Conservation (phyloP, 1,139 yeast species). For the Kurtzmaniella quercitrusa region DNA sequence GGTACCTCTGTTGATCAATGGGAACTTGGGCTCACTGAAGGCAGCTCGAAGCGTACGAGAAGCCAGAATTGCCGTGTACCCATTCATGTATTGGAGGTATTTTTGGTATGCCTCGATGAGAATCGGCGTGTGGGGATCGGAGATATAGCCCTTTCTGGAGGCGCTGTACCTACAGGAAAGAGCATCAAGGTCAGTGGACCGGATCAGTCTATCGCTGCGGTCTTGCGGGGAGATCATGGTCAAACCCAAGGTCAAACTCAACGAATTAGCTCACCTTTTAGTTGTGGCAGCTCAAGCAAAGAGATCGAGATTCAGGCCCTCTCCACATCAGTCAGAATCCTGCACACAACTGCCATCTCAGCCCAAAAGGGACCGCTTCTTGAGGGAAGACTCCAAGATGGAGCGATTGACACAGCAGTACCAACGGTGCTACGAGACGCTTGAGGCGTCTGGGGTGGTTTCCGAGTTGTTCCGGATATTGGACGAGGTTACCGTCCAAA, state of each 20-base stretch:
- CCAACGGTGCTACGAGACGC: slow-evolving; percentile 6
- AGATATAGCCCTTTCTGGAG: slow-evolving; percentile 47
- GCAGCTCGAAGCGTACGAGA: slow-evolving; percentile 37
- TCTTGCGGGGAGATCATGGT: slow-evolving; percentile 33
- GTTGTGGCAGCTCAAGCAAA: too few species aligned
- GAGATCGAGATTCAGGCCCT: too few species aligned
- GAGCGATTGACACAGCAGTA: background rate
- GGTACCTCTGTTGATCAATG: slow-evolving; percentile 81
- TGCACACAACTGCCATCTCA: background rate
- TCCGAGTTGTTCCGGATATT: slow-evolving; percentile 15
- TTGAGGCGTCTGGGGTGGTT: slow-evolving; percentile 22
- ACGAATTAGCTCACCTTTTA: too few species aligned
- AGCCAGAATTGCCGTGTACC: slow-evolving; percentile 38
- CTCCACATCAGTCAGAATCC: background rate
- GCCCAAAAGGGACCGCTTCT: background rate
- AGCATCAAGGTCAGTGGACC: slow-evolving; percentile 85
- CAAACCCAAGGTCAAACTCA: too few species aligned
- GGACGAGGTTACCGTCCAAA: slow-evolving; percentile 7
- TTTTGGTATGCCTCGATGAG: slow-evolving; percentile 39
- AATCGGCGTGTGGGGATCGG: slow-evolving; percentile 46
- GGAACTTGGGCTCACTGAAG: slow-evolving; percentile 52
- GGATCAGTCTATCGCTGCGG: slow-evolving; percentile 46
- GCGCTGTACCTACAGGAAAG: slow-evolving; percentile 69
- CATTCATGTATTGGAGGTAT: slow-evolving; percentile 34
- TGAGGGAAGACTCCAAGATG: background rate